Evolutionary conservation across 1,284 basidiomycete genomes (phyloP), one percentile per base, ranked within the genome.

Genomic region (Ceratobasidium papillatum): DNA sequence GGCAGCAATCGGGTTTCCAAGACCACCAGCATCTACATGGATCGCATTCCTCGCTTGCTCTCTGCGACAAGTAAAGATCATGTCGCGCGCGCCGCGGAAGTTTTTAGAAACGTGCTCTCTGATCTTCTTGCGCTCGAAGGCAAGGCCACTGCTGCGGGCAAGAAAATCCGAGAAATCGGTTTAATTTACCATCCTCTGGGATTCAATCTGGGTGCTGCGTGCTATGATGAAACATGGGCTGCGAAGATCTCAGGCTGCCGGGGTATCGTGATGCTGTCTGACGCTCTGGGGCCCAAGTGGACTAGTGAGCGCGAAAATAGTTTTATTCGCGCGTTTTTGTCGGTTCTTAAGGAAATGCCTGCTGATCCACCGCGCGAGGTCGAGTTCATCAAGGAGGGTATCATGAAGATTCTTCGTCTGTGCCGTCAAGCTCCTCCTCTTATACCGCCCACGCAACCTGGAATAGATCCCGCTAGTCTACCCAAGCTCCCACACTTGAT

Each of bases 301-400:
- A 87, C 96, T 63, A 87, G 89, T 76, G 95, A 98, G 74, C 91
- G 95, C 61, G 94, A 98, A 81, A 87, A 94, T 56, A 97, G 99
- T 79, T 90, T 98, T 77, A 89, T 96, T 65, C 91, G 96, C 58
- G 96, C 94, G 3, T 87, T 99, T 41, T 85, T 99, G 58, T 96
- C 96, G 80, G 93, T 97, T 77, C 86, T 99, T 64, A 99, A 99
- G 81, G 97, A 99, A 81, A 93, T 98, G 81, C 96, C 98, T 0
- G 89, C 90, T 77, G 96, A 99, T 78, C 88, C 96, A 52, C 94
- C 95, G 0, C 88, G 89, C 27, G 91, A 96, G 78, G 89, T 96
- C 43, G 89, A 91, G 47, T 89, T 92, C 65, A 93, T 98, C 47
- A 86, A 91, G 32, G 90, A 93, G 69, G 91, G 95, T 38, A 85